Base-by-base conservation (phyloP, 805 yeast genomes). In the Saturnispora hagleri region DNA sequence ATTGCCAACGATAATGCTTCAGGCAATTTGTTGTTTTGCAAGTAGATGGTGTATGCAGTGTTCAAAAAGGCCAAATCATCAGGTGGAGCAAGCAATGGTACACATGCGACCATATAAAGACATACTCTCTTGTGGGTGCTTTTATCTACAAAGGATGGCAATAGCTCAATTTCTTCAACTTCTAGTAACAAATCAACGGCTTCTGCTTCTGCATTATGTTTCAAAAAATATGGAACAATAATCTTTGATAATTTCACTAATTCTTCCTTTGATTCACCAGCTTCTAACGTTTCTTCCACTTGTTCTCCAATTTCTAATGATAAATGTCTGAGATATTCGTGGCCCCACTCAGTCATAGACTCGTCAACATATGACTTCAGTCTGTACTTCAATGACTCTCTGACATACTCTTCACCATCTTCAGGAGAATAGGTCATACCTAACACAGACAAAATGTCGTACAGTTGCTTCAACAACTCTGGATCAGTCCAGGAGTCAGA, bases 131-230 rank as follows among this genome's bases (percentile, higher is more conserved):
- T 82, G 62, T 75, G 90, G 3, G 95, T 87, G 63, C 82, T 76
- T 53, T 82, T 83, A 66, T 93, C 98, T 50, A 90, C 95, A 65
- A 79, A 88, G 58, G 83, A 81, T 8, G 93, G 84, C 57, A 93
- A 73, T 63, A 82, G 80, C 61, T 87, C 95, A 58, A 93, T 85
- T 51, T 81, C 74, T 69, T 93, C 99, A 51, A 93, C 80, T 69
- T 93, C 99, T 53, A 89, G 74, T 57, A 93, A 75, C 58, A 93
- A 73, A 69, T 93, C 99, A 26, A 93, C 96, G 1, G 99, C 99
- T 65, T 93, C 99, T 20, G 97, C 96, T 69, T 93, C 99, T 42
- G 97, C 98, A 65, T 93, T 91, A 70, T 91, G 97, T 63, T 87
- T 82, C 58, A 93, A 75, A 71, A 93, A 91, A 62, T 82, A 86